Base-by-base conservation (phyloP, 441 rosid genomes). In the Brassica hybrid region DNA sequence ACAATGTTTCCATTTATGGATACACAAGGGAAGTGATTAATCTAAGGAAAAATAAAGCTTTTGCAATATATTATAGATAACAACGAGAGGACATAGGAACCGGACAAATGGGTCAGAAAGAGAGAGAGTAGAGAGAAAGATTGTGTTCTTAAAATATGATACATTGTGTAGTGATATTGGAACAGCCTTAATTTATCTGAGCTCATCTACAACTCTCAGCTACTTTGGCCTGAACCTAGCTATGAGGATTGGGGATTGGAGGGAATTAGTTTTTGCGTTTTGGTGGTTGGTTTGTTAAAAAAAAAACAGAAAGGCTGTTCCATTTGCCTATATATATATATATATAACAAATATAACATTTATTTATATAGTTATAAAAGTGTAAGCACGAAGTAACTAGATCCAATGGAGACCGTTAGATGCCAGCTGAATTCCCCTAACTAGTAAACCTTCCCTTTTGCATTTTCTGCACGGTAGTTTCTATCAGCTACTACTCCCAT, bases 161-260 rank as follows among this genome's bases (percentile, higher is more conserved):
- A 65, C 68, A 69, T 83, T 83, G 77, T 83, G 85, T 80, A 88
- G 83, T 83, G 91, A 78, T 88, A 87, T 85, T 78, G 88, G 86
- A 79, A 81, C 90, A 84, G 92, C 88, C 83, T 90, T 34, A 34
- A 34, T 34, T 88, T 85, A 79, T 71, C 79, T 88, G 87, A 86
- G 85, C 82, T 85, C 91, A 81, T 85, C 86, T 73, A 83, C 85
- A 36, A 75, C 84, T 80, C 86, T 86, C 88, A 89, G 91, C 94
- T 80, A 85, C 74, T 91, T 90, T 89, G 96, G 88, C 86, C 75
- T 85, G 74, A 82, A 86, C 89, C 86, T 78, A 67, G 72, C 48
- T 69, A 59, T 65, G 79, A 45, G 61, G 77, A 80, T 67, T 67
- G 71, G 75, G 80, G 83, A 75, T 79, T 79, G 74, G 78, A 52